Evolutionary conservation across 2,329 filamentous ascomycete species (phyloP), one percentile per base, ranked within the genome.

Genomic region (Dactylellina haptotyla): DNA sequence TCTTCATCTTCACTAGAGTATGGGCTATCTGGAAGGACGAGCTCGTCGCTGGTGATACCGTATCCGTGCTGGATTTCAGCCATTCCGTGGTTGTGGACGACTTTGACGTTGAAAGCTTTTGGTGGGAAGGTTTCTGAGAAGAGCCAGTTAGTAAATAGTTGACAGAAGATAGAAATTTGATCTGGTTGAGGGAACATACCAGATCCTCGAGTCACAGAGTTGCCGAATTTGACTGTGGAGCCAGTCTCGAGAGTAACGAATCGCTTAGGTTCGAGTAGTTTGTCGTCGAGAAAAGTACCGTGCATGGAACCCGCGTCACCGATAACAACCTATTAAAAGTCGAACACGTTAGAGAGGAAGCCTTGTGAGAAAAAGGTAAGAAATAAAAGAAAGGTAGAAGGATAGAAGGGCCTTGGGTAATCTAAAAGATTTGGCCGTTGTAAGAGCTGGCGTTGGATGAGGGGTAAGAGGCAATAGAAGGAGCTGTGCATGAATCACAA

Each of bases 221-320:
- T 80, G 16, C 85, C 85, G 77, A 87, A 85, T 3, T 79, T 78
- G 25, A 87, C 72, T 1, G 79, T 70, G 54, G 82, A 81, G 16
- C 81, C 80, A 58, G 81, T 75, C 2, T 79, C 79, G 9, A 82
- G 57, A 2, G 77, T 53, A n/a, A 75, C 77, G 26, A 77, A 76
- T 28, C 77, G 64, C 10, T 80, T 67, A 9, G 67, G 76, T n/a
- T 74, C 64, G 25, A 87, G 77, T 39, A 81, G 82, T 39, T 75
- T 76, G 34, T 82, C 82, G 76, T 88, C 87, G 53, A 89, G 75
- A 67, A 80, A 83, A 16, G 87, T 89, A 28, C 87, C 87, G 78
- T 89, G 87, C 83, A 88, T 87, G 6, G 87, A 89, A 32, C 82
- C 83, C 16, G 81, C 81, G 77, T 89, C 87, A 69, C 80, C 81